Percentiles rank a stretch among this genome's conserved stretches.
These are phyloP conservation scores for Yamadazyma friedrichii DNA, from an alignment of 1,139 yeast genomes.

Conservation along the genomic window DNA sequence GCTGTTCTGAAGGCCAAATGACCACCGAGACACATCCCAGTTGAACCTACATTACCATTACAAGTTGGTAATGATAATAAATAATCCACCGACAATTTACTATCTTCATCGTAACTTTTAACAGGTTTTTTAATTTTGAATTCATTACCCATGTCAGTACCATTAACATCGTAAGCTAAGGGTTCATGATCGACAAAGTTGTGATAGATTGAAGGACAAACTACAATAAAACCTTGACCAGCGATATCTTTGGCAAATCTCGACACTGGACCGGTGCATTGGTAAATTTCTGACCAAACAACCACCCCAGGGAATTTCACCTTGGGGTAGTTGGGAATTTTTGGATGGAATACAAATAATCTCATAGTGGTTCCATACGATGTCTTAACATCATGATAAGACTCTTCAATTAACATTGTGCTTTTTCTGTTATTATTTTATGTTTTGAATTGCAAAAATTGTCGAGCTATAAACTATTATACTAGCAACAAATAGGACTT, in stretches of 20 bases:
- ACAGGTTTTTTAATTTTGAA: conserved; percentile 69
- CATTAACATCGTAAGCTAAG: conserved; percentile 66
- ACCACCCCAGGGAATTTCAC: conserved; percentile 81
- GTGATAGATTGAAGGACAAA: conserved; percentile 77
- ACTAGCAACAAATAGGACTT: no score
- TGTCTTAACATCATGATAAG: conserved; percentile 63
- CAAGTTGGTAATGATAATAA: conserved; percentile 58
- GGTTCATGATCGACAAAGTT: conserved; percentile 66
- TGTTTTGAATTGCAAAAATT: background rate
- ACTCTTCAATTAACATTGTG: conserved; percentile 66
- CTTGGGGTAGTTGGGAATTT: conserved; percentile 65
- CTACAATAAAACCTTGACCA: conserved; percentile 75
- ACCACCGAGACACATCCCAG: conserved; percentile 89
- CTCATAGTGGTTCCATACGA: conserved; percentile 69
- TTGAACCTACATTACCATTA: conserved; percentile 74
- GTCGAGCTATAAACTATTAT: no score
- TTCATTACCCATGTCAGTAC: conserved; percentile 73
- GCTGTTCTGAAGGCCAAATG: conserved; percentile 77
- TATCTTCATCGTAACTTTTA: conserved; percentile 76
- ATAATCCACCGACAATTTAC: conserved; percentile 61
- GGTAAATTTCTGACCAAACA: conserved; percentile 79
- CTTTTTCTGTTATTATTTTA: background rate
- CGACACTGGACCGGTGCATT: conserved; percentile 76
- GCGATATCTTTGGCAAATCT: conserved; percentile 79
- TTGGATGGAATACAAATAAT: conserved; percentile 65